phyloP scores from a whole-genome alignment of 805 yeast genomes.

The Metschnikowia orientalis region DNA sequence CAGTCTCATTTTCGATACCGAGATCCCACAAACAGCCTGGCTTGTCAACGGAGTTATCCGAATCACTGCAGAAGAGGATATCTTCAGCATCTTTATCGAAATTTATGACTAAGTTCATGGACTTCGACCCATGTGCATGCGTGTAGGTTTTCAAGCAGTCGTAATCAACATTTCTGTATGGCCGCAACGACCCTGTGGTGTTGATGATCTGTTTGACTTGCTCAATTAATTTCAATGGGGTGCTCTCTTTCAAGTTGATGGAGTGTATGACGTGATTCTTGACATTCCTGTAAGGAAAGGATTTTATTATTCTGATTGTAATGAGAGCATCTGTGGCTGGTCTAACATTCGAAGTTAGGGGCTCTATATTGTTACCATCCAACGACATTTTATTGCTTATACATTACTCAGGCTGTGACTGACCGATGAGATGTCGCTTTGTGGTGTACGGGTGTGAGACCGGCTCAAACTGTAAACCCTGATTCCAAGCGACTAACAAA shows the following conservation, averaged over 20 bases:
- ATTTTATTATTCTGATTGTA: conserved; percentile 83
- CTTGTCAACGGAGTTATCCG: conserved; percentile 7
- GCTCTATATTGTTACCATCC: conserved; percentile 32
- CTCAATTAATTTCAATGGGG: conserved; percentile 60
- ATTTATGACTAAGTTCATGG: conserved; percentile 87
- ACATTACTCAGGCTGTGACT: not conserved
- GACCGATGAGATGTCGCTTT: conserved; percentile 12
- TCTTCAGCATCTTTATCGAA: conserved; percentile 76
- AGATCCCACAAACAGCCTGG: conserved; percentile 31
- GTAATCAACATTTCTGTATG: conserved; percentile 71
- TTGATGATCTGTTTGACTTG: conserved; percentile 42
- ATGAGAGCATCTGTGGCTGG: conserved; percentile 72
- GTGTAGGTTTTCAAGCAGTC: conserved; percentile 84
- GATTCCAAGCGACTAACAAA: conserved; percentile 23
- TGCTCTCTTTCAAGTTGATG: conserved; percentile 65
- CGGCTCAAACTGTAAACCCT: conserved; percentile 21
- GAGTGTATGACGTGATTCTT: conserved; percentile 66
- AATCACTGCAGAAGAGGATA: conserved; percentile 38
- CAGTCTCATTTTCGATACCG: conserved; percentile 80
- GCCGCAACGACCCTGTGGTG: conserved; percentile 68
- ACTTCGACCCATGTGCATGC: conserved; percentile 91
- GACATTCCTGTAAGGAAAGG: conserved; percentile 87
- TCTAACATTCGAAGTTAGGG: conserved; percentile 72
- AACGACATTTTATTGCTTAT: not conserved
- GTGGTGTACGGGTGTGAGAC: conserved; percentile 14